Evolutionary conservation across 768 basidiomycete genomes (phyloP).

Genomic region (Naematelia encephala): DNA sequence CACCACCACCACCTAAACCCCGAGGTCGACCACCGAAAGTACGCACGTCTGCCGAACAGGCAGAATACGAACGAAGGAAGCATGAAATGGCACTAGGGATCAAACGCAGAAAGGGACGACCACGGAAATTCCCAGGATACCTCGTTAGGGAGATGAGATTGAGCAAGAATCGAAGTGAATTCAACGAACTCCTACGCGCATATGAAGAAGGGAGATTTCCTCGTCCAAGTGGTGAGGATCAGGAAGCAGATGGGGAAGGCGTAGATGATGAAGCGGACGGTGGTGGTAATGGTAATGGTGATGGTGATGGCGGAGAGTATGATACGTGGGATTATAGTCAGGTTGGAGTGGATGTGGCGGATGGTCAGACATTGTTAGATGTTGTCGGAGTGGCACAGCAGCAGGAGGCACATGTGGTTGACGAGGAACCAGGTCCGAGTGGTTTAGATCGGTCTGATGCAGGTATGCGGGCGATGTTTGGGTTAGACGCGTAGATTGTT

Average conservation of each 20-base stretch:
- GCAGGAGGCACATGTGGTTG: conserved; percentile 9
- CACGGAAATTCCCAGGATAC: conserved; percentile 42
- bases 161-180: conserved; percentile 39
- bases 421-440: conserved; percentile 3
- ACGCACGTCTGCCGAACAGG: conserved; percentile 32
- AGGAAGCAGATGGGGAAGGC: conserved; percentile 1
- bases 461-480: conserved; percentile 12
- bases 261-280: conserved; percentile 6
- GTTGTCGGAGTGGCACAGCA: conserved; percentile 13
- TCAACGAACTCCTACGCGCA: conserved; percentile 21
- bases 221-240: too few species aligned
- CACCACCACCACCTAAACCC: conserved; percentile 15
- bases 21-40: conserved; percentile 39
- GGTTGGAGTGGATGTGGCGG: not conserved
- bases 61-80: conserved; percentile 22
- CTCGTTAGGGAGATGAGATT: conserved; percentile 43
- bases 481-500: not conserved
- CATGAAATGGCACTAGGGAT: conserved; percentile 30
- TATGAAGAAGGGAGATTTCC: conserved; percentile 12
- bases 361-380: conserved; percentile 27
- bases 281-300: not conserved
- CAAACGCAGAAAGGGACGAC: conserved; percentile 29
- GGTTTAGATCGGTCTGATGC: conserved; percentile 7
- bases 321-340: not conserved
- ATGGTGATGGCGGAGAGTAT: not conserved